A percentile compares a stretch with the other conserved stretches of the same genome.
Evolutionary conservation across 2,329 filamentous ascomycete species (phyloP).

Genomic region (Colletotrichum kahawae): DNA sequence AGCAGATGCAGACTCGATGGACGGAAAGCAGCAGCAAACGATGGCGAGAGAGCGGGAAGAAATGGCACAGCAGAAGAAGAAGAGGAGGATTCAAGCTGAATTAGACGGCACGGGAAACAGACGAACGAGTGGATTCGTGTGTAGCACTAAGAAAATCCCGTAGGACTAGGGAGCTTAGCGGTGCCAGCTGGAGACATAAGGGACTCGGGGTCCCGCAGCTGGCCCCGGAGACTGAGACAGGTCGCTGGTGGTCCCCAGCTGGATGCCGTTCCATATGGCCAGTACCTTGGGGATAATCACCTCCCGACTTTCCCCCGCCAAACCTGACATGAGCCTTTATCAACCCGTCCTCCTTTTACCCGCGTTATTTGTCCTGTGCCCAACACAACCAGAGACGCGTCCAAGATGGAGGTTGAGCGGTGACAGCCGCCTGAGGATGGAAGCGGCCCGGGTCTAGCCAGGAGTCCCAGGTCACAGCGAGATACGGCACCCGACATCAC

Average conservation of each 20-base stretch:
- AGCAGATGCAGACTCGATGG: not conserved
- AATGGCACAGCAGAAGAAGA: not conserved
- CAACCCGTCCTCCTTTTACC: not conserved
- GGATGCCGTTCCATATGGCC: not conserved
- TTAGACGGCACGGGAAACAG: not conserved
- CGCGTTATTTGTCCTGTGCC: not conserved
- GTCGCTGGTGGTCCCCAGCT: not conserved
- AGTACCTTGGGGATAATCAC: not conserved
- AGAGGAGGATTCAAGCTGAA: not conserved
- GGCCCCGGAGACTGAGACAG: not conserved
- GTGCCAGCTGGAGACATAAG: constrained; percentile 6
- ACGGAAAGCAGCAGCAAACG: not conserved
- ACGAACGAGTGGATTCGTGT: constrained; percentile 10
- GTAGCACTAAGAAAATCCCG: constrained; percentile 6
- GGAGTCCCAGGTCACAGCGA: not conserved
- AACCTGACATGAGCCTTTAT: not conserved
- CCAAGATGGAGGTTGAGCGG: not conserved
- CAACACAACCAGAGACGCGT: not conserved
- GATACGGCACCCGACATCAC: not conserved
- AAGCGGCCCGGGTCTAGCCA: not conserved
- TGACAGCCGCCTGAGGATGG: not conserved
- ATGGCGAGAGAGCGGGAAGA: not conserved
- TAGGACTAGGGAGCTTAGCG: not conserved
- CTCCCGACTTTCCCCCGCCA: not conserved
- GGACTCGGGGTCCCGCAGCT: not conserved